These are phyloP conservation scores for Porpolomopsis calyptriformis DNA, from an alignment of 768 basidiomycete species.

Conservation along the genomic window DNA sequence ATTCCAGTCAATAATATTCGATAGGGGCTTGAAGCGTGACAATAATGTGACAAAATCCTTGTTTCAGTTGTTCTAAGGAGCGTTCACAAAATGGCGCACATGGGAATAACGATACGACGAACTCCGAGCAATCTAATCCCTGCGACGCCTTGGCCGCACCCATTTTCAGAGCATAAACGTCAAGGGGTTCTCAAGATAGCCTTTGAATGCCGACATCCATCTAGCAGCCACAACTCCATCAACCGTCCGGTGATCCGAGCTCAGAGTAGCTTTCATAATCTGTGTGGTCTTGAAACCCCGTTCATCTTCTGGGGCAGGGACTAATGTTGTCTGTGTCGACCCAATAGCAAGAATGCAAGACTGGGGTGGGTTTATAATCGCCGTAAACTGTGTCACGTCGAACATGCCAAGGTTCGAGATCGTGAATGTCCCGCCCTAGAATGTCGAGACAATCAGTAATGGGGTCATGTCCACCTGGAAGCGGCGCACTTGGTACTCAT, in stretches of 20 bases:
- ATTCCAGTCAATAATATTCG: too few relatives aligned
- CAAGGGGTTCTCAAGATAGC: constrained; percentile 92
- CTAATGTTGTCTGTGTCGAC: constrained; percentile 71
- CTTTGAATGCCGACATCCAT: constrained; percentile 90
- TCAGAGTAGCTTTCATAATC: constrained; percentile 93
- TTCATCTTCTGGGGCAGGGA: constrained; percentile 80
- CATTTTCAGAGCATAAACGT: constrained; percentile 82
- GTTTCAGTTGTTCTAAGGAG: too few relatives aligned
- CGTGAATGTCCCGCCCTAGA: constrained; percentile 91
- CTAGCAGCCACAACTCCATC: constrained; percentile 93
- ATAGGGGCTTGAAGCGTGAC: too few relatives aligned
- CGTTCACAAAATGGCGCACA: too few relatives aligned
- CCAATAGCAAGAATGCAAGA: constrained; percentile 97
- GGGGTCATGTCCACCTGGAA: background rate
- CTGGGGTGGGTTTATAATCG: constrained; percentile 98
- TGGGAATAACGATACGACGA: too few relatives aligned
- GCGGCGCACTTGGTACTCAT: constrained; percentile 80
- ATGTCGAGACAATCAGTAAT: background rate
- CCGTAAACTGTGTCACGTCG: constrained; percentile 90
- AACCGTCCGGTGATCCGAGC: constrained; percentile 90
- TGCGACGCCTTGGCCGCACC: too few relatives aligned
- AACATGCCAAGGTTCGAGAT: constrained; percentile 99
- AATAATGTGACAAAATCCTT: too few relatives aligned
- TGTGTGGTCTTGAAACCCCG: constrained; percentile 90
- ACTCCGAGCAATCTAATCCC: too few relatives aligned